phyloP scores from a whole-genome alignment of 345 rosid genomes.

The Toxicodendron radicans region DNA sequence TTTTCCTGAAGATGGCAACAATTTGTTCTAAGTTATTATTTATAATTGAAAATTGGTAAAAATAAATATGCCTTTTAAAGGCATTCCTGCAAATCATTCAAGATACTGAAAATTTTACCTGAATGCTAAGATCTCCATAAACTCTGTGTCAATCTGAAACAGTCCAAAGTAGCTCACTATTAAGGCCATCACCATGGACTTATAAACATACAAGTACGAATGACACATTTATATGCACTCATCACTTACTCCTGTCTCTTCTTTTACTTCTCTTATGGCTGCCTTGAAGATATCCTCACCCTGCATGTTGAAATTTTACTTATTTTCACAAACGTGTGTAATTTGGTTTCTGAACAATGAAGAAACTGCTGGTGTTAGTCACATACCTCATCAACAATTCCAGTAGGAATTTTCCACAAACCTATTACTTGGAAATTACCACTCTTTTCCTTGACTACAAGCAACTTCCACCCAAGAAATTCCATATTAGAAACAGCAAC shows the following conservation, averaged over 20 bases:
- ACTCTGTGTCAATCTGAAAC: conserved; percentile 67
- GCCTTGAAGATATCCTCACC: conserved; percentile 70
- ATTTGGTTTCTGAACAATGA: background rate
- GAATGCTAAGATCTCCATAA: conserved; percentile 69
- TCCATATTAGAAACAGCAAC: conserved; percentile 11
- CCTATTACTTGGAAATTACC: conserved; percentile 54
- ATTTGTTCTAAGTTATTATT: no score
- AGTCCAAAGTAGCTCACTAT: conserved; percentile 13
- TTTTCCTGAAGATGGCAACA: background rate
- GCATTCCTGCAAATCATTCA: background rate
- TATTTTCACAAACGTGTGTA: conserved; percentile 6
- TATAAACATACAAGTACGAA: background rate
- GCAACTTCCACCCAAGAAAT: conserved; percentile 45
- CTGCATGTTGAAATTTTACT: conserved; percentile 33
- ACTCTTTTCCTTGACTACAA: conserved; percentile 77
- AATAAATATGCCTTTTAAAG: background rate
- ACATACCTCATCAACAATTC: conserved; percentile 72
- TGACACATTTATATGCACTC: background rate
- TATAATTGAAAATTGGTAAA: background rate
- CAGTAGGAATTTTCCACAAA: conserved; percentile 90
- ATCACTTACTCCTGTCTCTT: conserved; percentile 76
- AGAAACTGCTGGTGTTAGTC: conserved; percentile 6
- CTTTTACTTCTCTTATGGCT: conserved; percentile 78
- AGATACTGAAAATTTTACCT: conserved; percentile 36
- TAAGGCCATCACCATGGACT: background rate